These are phyloP conservation scores for Phytophthora rubi DNA, from an alignment of 352 stramenopile genomes.

Conservation along the genomic window DNA sequence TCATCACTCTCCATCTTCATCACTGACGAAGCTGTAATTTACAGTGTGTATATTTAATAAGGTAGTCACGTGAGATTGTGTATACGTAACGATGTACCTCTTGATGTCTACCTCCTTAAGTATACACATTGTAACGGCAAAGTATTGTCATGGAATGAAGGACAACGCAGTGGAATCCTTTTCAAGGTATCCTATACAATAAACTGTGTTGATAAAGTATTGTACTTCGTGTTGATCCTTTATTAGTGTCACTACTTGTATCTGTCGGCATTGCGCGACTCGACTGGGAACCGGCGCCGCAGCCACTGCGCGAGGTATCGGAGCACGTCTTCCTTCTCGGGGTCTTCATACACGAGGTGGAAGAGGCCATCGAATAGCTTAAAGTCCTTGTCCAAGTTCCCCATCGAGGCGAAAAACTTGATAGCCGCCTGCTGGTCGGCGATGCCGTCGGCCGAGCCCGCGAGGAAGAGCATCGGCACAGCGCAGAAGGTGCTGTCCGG, in stretches of 20 bases:
- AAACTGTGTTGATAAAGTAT: too few relatives aligned
- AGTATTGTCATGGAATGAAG: too few relatives aligned
- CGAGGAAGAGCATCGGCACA: slow-evolving; percentile 44
- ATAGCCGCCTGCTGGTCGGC: slow-evolving; percentile 48
- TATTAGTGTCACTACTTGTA: neutral
- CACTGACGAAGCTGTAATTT: too few relatives aligned
- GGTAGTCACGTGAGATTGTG: too few relatives aligned
- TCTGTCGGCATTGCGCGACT: slow-evolving; percentile 6
- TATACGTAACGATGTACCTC: too few relatives aligned
- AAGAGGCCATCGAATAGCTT: slow-evolving; percentile 64
- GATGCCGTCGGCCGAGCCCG: slow-evolving; percentile 53
- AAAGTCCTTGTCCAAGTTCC: slow-evolving; percentile 63
- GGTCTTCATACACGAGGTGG: slow-evolving; percentile 67
- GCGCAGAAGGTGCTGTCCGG: slow-evolving; percentile 32
- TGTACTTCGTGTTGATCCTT: neutral
- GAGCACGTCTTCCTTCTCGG: slow-evolving; percentile 57
- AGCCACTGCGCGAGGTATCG: slow-evolving; percentile 52
- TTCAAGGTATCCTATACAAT: too few relatives aligned
- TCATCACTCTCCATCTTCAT: too few relatives aligned
- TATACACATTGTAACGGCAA: too few relatives aligned
- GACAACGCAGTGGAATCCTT: too few relatives aligned
- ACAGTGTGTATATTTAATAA: too few relatives aligned
- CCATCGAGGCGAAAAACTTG: slow-evolving; percentile 53
- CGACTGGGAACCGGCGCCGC: slow-evolving; percentile 30
- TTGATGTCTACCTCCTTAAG: too few relatives aligned